Base-by-base conservation (phyloP, 2,329 filamentous ascomycete species). In the Phialophora verrucosa region DNA sequence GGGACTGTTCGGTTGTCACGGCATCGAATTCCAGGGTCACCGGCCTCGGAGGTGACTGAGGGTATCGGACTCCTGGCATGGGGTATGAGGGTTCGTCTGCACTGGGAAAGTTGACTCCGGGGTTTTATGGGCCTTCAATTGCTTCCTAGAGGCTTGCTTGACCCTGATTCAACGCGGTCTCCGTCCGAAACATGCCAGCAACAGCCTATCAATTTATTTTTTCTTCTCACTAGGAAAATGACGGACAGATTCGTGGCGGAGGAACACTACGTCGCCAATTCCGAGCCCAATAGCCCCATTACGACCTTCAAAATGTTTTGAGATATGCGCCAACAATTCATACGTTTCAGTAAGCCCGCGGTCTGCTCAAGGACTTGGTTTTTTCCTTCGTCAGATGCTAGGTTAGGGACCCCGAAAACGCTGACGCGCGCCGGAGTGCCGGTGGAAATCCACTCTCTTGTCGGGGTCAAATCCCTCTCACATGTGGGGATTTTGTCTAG, bases 251-350 rank as follows among this genome's bases (percentile, higher is more conserved):
- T 23, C 17, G 23, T 49, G 44, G 44, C 44, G 4, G 17, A 3
- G 23, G n/a, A 8, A 49, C 17, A 49, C 17, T 49, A 49, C 2
- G 17, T 49, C 17, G 44, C 17, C 44, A 49, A 23, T 20, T 17
- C 44, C 23, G 44, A 49, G 44, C 44, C 44, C 44, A 49, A 23
- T n/a, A 49, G n/a, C 17, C 44, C 44, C 44, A 23, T 49, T 49
- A 49, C 17, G 3, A 49, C 44, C 8, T 49, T 49, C 44, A 49
- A 49, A 29, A 54, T n/a, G 51, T 54, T 54, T 27, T 54, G 51
- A 27, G 51, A 54, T 29, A 54, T 54, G 51, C 51, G 20, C 23
- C 51, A 54, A 54, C 20, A 25, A 27, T 3, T 31, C 51, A 54
- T 54, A 14, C 20, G 6, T 31, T 29, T 54, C 20, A 54, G 51